Conservation (phyloP, 2,329 filamentous ascomycete species). For the Amphichorda felina region DNA sequence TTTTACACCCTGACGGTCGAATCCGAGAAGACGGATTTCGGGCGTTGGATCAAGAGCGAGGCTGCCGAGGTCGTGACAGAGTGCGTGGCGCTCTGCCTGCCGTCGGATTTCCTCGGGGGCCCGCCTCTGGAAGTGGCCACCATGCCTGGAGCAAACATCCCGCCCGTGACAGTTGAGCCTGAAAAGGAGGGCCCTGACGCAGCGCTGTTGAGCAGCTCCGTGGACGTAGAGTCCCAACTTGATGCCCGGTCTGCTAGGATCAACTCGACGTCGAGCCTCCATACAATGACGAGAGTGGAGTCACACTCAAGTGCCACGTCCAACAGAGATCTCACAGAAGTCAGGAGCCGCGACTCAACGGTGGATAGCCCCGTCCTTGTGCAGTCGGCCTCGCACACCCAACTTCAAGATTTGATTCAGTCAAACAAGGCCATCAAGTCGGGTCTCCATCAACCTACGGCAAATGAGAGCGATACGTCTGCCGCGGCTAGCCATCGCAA, state of each 20-base stretch:
- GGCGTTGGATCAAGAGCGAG: conserved; percentile 70
- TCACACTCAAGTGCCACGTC: conserved; percentile 43
- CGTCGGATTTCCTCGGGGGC: neutral
- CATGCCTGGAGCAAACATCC: neutral
- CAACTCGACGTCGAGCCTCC: conserved; percentile 12
- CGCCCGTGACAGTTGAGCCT: conserved; percentile 4
- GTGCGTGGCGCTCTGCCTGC: conserved; percentile 55
- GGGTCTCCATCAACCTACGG: conserved; percentile 39
- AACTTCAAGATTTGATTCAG: conserved; percentile 48
- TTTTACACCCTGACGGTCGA: conserved; percentile 72
- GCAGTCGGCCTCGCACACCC: conserved; percentile 37
- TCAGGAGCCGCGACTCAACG: conserved; percentile 21
- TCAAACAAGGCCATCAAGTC: conserved; percentile 47
- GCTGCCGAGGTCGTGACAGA: conserved; percentile 70
- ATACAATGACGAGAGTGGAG: conserved; percentile 22
- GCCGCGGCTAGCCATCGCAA: conserved; percentile 39
- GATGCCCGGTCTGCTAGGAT: neutral
- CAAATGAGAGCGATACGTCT: conserved; percentile 47
- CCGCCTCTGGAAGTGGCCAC: neutral
- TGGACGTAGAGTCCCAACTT: neutral
- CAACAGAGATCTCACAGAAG: conserved; percentile 27
- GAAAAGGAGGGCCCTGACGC: conserved; percentile 1
- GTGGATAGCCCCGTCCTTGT: conserved; percentile 44
- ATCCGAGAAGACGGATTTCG: conserved; percentile 64
- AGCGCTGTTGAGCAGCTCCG: conserved; percentile 1